Evolutionary conservation across 2,329 filamentous ascomycete genomes (phyloP).

Genomic region (Fusarium robinianum): DNA sequence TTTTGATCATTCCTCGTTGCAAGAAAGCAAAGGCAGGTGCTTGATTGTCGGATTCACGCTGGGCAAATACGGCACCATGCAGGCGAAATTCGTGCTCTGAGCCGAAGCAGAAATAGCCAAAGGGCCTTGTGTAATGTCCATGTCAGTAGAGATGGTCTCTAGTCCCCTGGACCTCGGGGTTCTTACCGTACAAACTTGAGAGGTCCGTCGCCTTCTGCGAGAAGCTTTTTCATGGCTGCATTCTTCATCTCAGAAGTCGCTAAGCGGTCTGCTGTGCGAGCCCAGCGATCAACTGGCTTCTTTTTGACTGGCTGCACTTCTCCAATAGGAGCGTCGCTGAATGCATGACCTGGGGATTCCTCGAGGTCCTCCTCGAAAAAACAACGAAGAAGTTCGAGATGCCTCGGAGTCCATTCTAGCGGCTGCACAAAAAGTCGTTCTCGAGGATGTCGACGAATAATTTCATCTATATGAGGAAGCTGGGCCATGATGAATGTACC

Average conservation of each 20-base stretch:
- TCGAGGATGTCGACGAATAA: slow-evolving; percentile 31
- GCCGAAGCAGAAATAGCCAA: slow-evolving; percentile 32
- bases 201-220: slow-evolving; percentile 26
- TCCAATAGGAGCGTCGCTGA: rapidly evolving
- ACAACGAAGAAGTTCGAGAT: slow-evolving; percentile 25
- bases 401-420: slow-evolving; percentile 27
- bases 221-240: slow-evolving; percentile 25
- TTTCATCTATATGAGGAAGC: no score
- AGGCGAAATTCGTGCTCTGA: slow-evolving; percentile 27
- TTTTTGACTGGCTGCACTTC: neutral
- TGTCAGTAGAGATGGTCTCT: neutral
- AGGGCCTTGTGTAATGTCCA: slow-evolving; percentile 15
- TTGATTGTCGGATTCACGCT: slow-evolving; percentile 7
- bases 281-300: slow-evolving; percentile 14
- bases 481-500: no score
- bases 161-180: rapidly evolving
- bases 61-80: slow-evolving; percentile 28
- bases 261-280: slow-evolving; percentile 26
- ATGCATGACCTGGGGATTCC: no score
- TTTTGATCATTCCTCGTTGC: slow-evolving; percentile 28
- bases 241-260: slow-evolving; percentile 30
- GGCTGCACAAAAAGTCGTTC: slow-evolving; percentile 35
- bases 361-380: slow-evolving; percentile 18
- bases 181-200: slow-evolving; percentile 28
- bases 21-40: slow-evolving; percentile 30